A percentile compares a stretch with the other conserved stretches of the same genome.
phyloP scores from a whole-genome alignment of 176 grass and related monocot species.

The Triticum timopheevii region DNA sequence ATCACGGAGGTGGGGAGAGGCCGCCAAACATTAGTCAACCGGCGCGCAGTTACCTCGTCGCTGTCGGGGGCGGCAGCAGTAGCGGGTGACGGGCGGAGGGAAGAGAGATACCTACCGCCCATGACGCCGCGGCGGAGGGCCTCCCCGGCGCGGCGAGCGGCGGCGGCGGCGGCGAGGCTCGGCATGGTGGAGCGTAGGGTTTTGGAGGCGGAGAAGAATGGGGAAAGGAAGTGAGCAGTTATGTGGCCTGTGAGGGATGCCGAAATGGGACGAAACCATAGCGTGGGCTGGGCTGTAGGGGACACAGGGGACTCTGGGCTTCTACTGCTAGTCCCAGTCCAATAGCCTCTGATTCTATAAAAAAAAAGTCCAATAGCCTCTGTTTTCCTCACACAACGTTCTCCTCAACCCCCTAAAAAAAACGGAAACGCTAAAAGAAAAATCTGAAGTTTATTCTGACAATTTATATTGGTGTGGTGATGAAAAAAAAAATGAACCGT shows the following conservation, averaged over 20 bases:
- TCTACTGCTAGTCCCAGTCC: not conserved
- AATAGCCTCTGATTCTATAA: too few relatives aligned
- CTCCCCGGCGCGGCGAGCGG: conserved; percentile 34
- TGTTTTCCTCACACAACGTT: too few relatives aligned
- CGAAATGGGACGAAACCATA: conserved; percentile 1
- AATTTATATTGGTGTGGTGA: too few relatives aligned
- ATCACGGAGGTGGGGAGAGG: not conserved
- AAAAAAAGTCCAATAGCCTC: too few relatives aligned
- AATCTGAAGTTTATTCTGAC: too few relatives aligned
- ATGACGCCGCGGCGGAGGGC: conserved; percentile 15
- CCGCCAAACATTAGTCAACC: not conserved
- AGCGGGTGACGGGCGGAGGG: conserved; percentile 13
- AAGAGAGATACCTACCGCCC: not conserved
- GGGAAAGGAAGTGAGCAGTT: not conserved
- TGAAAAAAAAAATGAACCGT: too few relatives aligned
- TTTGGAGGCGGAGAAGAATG: conserved; percentile 19
- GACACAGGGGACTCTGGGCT: too few relatives aligned
- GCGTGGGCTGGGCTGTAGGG: not conserved
- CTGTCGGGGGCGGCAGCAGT: conserved; percentile 9
- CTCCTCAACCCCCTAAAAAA: too few relatives aligned
- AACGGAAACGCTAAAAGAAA: too few relatives aligned
- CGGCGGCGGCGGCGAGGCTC: conserved; percentile 44
- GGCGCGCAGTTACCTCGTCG: conserved; percentile 47
- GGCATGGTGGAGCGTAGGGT: conserved; percentile 43
- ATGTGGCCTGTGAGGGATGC: conserved; percentile 10